Conservation (phyloP, 2,329 filamentous ascomycete species). For the Coniochaeta prunicola region DNA sequence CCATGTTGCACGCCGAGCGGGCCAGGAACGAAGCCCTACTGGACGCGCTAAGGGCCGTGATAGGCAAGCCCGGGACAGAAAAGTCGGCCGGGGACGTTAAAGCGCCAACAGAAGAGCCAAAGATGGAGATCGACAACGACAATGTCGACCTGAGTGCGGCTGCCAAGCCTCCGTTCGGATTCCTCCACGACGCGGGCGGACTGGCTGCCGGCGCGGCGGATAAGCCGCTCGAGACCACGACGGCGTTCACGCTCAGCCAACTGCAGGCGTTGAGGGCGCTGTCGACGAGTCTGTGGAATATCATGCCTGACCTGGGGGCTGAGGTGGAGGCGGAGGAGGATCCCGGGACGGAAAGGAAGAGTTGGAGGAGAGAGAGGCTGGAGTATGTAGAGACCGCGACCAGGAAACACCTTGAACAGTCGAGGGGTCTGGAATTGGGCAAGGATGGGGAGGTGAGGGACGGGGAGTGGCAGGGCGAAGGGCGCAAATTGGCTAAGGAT, state of each 20-base stretch:
- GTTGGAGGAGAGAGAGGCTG: constrained; percentile 63
- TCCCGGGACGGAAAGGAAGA: constrained; percentile 31
- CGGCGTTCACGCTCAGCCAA: constrained; percentile 75
- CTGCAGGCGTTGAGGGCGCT: constrained; percentile 70
- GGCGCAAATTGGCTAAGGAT: constrained; percentile 37
- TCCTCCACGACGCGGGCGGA: constrained; percentile 46
- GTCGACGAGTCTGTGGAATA: constrained; percentile 48
- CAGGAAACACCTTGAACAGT: constrained; percentile 64
- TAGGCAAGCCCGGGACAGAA: constrained; percentile 22
- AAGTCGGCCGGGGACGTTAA: neutral
- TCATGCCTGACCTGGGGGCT: constrained; percentile 55
- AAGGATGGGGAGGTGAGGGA: constrained; percentile 54
- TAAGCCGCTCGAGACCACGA: constrained; percentile 60
- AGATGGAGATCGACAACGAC: constrained; percentile 5
- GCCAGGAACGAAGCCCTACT: constrained; percentile 67
- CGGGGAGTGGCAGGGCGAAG: constrained; percentile 55
- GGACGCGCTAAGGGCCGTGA: constrained; percentile 45
- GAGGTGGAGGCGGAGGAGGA: constrained; percentile 21
- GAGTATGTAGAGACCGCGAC: constrained; percentile 81
- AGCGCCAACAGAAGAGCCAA: constrained; percentile 8
- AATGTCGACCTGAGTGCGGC: constrained; percentile 6
- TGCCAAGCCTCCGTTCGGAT: constrained; percentile 38
- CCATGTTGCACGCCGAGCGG: constrained; percentile 61
- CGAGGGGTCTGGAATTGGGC: constrained; percentile 60
- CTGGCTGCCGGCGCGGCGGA: constrained; percentile 43